Percentiles rank a stretch among this genome's conserved stretches.
Conservation (phyloP, 345 rosid species). For the Moringa oleifera region DNA sequence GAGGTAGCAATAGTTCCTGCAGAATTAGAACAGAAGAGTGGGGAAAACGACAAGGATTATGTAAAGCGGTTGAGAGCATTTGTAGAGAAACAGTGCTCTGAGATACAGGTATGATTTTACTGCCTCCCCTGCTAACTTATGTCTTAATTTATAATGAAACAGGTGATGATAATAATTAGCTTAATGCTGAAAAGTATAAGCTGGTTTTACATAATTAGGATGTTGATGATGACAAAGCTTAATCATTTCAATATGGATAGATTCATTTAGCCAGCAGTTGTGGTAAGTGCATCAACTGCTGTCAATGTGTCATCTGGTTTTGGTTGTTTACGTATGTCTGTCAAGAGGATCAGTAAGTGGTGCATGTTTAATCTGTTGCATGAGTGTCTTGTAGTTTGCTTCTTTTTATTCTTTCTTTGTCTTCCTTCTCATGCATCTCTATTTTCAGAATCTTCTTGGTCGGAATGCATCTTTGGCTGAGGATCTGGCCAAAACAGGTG, state of each 20-base stretch:
- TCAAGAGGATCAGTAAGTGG: too few species aligned
- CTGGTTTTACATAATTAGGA: too few species aligned
- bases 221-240: too few species aligned
- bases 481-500: constrained; percentile 69
- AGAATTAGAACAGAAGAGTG: constrained; percentile 72
- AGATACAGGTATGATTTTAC: constrained; percentile 59
- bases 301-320: too few species aligned
- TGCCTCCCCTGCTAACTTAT: not conserved
- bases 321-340: too few species aligned
- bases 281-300: too few species aligned
- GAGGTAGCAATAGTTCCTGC: constrained; percentile 87
- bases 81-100: constrained; percentile 81
- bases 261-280: too few species aligned
- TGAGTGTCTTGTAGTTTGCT: too few species aligned
- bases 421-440: not conserved
- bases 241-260: too few species aligned
- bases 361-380: too few species aligned
- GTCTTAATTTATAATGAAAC: not conserved
- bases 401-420: too few species aligned
- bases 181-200: not conserved
- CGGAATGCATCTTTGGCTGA: constrained; percentile 86
- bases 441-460: constrained; percentile 66
- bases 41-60: constrained; percentile 68
- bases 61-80: constrained; percentile 67
- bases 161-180: not conserved